phyloP scores from a whole-genome alignment of 1,284 basidiomycete species.

The Rhodotorula sp. region DNA sequence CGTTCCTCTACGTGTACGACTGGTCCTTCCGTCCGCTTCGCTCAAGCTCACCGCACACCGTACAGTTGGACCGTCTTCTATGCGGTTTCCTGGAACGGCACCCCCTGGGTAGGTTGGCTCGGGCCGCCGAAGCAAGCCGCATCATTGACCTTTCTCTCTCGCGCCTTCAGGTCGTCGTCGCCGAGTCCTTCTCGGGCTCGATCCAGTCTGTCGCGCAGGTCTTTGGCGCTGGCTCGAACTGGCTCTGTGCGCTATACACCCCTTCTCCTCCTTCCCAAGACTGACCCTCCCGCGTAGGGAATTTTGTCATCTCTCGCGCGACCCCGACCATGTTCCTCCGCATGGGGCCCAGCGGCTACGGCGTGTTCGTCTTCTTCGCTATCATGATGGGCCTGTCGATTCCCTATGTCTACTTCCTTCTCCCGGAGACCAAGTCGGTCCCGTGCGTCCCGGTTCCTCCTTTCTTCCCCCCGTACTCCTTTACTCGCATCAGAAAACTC shows the following conservation, averaged over 20 bases:
- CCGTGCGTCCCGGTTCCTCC: slow-evolving; percentile 2
- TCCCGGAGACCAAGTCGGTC: slow-evolving; percentile 31
- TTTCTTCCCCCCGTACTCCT: no score
- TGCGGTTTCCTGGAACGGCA: slow-evolving; percentile 44
- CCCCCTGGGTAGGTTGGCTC: background rate
- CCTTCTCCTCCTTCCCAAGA: background rate
- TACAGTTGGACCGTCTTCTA: slow-evolving; percentile 35
- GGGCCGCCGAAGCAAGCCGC: no score
- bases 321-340: slow-evolving; percentile 41
- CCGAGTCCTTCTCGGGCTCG: slow-evolving; percentile 51
- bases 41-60: no score
- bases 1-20: slow-evolving; percentile 48
- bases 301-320: slow-evolving; percentile 46
- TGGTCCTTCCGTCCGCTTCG: no score
- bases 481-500: no score
- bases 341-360: slow-evolving; percentile 15
- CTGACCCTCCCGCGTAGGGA: slow-evolving; percentile 49
- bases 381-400: slow-evolving; percentile 47
- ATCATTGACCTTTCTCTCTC: no score
- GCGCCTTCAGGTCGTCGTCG: slow-evolving; percentile 51
- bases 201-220: slow-evolving; percentile 51
- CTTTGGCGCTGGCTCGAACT: slow-evolving; percentile 51
- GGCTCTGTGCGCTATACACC: slow-evolving; percentile 44
- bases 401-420: slow-evolving; percentile 42
- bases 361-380: slow-evolving; percentile 50